These are phyloP conservation scores for Rhizophora apiculata DNA, from an alignment of 345 rosid genomes.

Conservation along the genomic window DNA sequence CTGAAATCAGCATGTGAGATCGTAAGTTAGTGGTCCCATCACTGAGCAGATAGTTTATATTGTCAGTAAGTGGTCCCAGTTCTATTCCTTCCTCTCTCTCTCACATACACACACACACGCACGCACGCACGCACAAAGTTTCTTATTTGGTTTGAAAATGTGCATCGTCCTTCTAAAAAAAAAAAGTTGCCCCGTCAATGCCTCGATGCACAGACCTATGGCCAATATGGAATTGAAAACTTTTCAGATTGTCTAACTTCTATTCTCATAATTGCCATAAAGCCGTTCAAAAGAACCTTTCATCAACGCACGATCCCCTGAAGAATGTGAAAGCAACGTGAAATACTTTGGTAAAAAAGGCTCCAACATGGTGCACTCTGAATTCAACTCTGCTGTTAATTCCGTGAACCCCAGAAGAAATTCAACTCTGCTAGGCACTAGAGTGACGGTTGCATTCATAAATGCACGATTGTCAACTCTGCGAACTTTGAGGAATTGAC, in stretches of 20 bases:
- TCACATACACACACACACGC: not conserved
- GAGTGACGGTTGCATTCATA: not conserved
- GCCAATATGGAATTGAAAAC: not conserved
- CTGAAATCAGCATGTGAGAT: slow-evolving; percentile 1
- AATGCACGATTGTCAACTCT: not conserved
- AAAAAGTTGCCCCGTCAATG: not conserved
- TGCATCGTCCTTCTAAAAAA: not conserved
- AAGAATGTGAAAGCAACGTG: not conserved
- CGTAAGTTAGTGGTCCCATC: not conserved
- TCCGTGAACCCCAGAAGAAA: not conserved
- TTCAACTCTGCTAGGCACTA: not conserved
- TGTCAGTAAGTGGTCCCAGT: slow-evolving; percentile 1
- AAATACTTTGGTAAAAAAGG: not conserved
- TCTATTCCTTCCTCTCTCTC: not conserved
- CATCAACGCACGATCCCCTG: not conserved
- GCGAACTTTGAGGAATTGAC: not conserved
- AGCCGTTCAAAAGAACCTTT: not conserved
- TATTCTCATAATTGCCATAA: not conserved
- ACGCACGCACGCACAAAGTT: not conserved
- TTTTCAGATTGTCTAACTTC: slow-evolving; percentile 4
- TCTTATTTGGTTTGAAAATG: not conserved
- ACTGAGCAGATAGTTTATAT: not conserved
- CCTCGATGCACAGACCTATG: not conserved
- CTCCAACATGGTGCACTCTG: not conserved
- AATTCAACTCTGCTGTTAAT: not conserved